Base-by-base conservation (phyloP, 768 basidiomycete species). In the Boletus rex-veris region DNA sequence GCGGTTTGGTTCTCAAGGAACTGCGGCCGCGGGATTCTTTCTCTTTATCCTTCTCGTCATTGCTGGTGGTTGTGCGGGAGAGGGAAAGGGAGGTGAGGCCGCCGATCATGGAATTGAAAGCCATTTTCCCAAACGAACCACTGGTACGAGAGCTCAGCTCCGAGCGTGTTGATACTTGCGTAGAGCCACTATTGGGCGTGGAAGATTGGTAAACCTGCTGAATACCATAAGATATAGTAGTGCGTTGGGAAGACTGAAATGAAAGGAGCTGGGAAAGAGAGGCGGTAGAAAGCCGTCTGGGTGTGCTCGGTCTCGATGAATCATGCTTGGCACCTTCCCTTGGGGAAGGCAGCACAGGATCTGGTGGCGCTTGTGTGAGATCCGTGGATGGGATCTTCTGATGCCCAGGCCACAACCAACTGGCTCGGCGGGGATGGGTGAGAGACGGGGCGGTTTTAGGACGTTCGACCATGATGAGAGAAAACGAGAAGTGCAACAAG, bases 51-150 rank as follows among this genome's bases (percentile, higher is more conserved):
- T 71, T 74, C 7, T 71, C 68, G 38, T 74, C 68, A 52, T 69
- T 75, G 45, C 43, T 59, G 26, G 80, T 77, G 62, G 55, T 75
- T 0, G 79, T 78, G 48, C 86, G 80, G 3, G 82, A 73, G 53
- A 90, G 77, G 2, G 84, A 78, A 4, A 90, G 78, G 8, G 80
- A 77, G 35, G 86, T 83, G 31, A 88, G 75, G 2, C 83, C 82
- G 36, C 82, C 83, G 73, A 90, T 85, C 83, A 90, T 84, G 31
- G 75, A 77, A 58, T 80, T 83, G 53, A 91, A 75, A 0, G 87
- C 80, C 71, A 77, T 80, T 59, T 81, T 83, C 50, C 80, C 75
- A 63, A 88, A 86, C 0, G 84, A 80, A 36, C 78, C 78, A 11
- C 73, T 66, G 14, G 63, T 58, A 59, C 69, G 75, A 63, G 64